Conservation (phyloP, 1,139 yeast genomes). For the Yamadazyma conglobata region DNA sequence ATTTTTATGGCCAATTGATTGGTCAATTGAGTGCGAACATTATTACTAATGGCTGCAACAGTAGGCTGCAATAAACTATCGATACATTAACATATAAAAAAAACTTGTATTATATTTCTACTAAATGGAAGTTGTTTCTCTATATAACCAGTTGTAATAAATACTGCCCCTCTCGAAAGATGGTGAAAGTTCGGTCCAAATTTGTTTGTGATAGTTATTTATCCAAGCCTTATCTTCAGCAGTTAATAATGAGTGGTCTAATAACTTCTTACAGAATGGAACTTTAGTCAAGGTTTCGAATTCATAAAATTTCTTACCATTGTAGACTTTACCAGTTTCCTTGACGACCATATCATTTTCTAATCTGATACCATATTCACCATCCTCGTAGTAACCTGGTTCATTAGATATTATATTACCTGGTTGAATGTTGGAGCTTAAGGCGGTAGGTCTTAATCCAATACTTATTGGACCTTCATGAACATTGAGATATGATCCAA, state of each 20-base stretch:
- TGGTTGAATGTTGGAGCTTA: conserved; percentile 45
- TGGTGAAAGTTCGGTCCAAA: conserved; percentile 55
- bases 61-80: too few species aligned
- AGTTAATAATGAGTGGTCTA: conserved; percentile 37
- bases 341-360: conserved; percentile 76
- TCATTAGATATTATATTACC: conserved; percentile 90
- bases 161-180: conserved; percentile 47
- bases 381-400: conserved; percentile 94
- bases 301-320: conserved; percentile 58
- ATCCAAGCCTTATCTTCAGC: conserved; percentile 64
- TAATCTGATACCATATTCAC: conserved; percentile 88
- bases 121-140: conserved; percentile 49
- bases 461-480: conserved; percentile 97
- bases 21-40: conserved; percentile 7
- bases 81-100: too few species aligned
- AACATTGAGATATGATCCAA: conserved; percentile 87
- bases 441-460: conserved; percentile 59
- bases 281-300: conserved; percentile 86
- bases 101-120: too few species aligned
- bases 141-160: conserved; percentile 69
- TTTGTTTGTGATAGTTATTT: conserved; percentile 60
- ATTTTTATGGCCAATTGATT: conserved; percentile 6
- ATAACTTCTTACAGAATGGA: conserved; percentile 54
- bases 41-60: not conserved
- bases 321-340: conserved; percentile 41